Conservation (phyloP, 177 flowering plant species). For the Vitis hybrid region DNA sequence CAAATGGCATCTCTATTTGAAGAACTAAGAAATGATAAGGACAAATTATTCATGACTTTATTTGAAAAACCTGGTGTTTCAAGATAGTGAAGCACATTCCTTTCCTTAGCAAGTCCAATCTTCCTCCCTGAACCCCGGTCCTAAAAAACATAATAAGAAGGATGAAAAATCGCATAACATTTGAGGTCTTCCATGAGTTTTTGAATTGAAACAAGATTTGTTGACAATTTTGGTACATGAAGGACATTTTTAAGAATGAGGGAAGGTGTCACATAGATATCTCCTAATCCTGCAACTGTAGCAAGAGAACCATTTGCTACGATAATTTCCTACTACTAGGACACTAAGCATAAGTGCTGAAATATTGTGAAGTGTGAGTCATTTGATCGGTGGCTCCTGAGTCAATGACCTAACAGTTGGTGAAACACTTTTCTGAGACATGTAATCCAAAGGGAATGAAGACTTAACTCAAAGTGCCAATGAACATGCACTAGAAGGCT, state of each 20-base stretch:
- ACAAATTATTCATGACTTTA: background rate
- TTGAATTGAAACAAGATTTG: slow-evolving; percentile 1
- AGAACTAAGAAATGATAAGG: background rate
- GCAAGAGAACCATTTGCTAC: background rate
- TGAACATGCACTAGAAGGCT: slow-evolving; percentile 2
- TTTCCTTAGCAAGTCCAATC: slow-evolving; percentile 12
- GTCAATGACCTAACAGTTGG: background rate
- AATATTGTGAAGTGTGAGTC: background rate
- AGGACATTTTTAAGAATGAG: background rate
- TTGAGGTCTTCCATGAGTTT: background rate
- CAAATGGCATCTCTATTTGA: slow-evolving; percentile 3
- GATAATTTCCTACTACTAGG: slow-evolving; percentile 3
- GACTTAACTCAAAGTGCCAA: background rate
- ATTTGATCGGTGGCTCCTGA: background rate
- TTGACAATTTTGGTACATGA: too few species aligned
- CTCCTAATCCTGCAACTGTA: background rate
- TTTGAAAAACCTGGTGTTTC: background rate
- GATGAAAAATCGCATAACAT: background rate
- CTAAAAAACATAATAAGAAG: background rate
- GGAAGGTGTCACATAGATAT: background rate
- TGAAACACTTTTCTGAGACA: background rate
- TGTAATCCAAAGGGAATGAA: too few species aligned
- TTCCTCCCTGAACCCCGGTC: background rate
- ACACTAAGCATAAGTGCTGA: background rate
- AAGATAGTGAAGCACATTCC: background rate